Conservation (phyloP, 208 protist genomes). For the Phytomonas francai region DNA sequence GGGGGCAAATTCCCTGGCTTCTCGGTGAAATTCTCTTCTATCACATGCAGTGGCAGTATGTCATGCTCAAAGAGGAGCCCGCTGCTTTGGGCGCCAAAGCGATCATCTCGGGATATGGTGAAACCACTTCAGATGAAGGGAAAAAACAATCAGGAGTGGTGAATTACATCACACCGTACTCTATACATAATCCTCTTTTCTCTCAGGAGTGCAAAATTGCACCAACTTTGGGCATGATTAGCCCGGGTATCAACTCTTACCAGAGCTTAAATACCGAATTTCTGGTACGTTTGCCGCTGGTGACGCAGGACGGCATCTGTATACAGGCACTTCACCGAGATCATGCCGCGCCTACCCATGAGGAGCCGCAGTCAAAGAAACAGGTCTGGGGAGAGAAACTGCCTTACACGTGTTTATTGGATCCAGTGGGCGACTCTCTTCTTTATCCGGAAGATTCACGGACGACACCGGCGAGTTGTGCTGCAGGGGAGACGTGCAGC, state of each 20-base stretch:
- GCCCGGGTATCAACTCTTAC: conserved; percentile 12
- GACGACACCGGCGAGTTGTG: neutral
- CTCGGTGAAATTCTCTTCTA: conserved; percentile 88
- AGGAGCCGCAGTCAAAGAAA: neutral
- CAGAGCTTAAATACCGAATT: conserved; percentile 9
- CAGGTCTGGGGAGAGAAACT: conserved; percentile 6
- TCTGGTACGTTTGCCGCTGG: conserved; percentile 1
- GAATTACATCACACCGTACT: conserved; percentile 59
- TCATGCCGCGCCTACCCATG: neutral
- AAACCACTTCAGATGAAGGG: neutral
- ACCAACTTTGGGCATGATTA: conserved; percentile 19
- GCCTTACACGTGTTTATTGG: neutral
- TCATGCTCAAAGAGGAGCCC: conserved; percentile 33
- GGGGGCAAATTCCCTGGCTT: conserved; percentile 86
- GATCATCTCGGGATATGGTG: neutral
- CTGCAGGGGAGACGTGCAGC: neutral
- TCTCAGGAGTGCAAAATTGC: conserved; percentile 25
- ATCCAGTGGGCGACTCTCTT: neutral
- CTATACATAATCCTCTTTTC: conserved; percentile 38
- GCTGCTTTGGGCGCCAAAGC: neutral
- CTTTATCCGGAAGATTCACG: neutral
- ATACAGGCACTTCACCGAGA: neutral
- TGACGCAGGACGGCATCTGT: neutral
- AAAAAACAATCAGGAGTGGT: conserved; percentile 6
- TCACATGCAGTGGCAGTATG: conserved; percentile 73